phyloP scores from a whole-genome alignment of 2,329 filamentous ascomycete species.

The Parastagonospora nodorum region DNA sequence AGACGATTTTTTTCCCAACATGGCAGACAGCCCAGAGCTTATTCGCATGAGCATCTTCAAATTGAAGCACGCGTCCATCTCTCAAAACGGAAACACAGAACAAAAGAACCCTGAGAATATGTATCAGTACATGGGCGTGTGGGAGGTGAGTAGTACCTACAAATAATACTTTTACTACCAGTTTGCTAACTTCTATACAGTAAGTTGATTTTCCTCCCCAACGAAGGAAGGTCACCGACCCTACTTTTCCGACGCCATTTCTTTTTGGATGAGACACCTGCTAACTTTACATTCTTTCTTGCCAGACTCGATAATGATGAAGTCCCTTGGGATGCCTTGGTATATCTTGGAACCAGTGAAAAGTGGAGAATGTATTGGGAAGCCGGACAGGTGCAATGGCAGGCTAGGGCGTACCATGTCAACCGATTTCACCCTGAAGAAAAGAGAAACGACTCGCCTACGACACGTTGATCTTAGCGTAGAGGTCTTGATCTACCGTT shows the following conservation, averaged over 20 bases:
- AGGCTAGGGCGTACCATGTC: constrained; percentile 17
- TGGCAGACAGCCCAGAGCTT: constrained; percentile 19
- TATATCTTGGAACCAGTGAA: constrained; percentile 19
- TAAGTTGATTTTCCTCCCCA: too few relatives aligned
- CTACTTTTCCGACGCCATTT: too few relatives aligned
- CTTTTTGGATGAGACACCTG: too few relatives aligned
- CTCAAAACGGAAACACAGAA: not conserved
- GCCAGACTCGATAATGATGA: constrained; percentile 13
- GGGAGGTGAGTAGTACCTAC: constrained; percentile 4
- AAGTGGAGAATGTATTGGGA: constrained; percentile 20
- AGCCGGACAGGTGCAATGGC: constrained; percentile 11
- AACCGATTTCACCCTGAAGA: constrained; percentile 16
- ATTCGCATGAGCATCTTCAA: constrained; percentile 17
- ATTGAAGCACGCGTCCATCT: constrained; percentile 12
- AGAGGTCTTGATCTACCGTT: too few relatives aligned
- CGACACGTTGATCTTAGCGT: not conserved
- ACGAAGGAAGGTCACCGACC: too few relatives aligned
- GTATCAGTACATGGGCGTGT: constrained; percentile 21
- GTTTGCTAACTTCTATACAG: too few relatives aligned
- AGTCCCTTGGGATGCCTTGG: constrained; percentile 19
- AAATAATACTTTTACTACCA: too few relatives aligned
- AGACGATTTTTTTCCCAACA: constrained; percentile 14
- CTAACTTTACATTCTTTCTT: too few relatives aligned
- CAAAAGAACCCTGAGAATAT: constrained; percentile 5
- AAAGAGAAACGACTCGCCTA: constrained; percentile 2